A percentile compares a stretch with the other conserved stretches of the same genome.
Conservation (phyloP, 1,284 basidiomycete genomes). For the Papiliotrema fonsecae region DNA sequence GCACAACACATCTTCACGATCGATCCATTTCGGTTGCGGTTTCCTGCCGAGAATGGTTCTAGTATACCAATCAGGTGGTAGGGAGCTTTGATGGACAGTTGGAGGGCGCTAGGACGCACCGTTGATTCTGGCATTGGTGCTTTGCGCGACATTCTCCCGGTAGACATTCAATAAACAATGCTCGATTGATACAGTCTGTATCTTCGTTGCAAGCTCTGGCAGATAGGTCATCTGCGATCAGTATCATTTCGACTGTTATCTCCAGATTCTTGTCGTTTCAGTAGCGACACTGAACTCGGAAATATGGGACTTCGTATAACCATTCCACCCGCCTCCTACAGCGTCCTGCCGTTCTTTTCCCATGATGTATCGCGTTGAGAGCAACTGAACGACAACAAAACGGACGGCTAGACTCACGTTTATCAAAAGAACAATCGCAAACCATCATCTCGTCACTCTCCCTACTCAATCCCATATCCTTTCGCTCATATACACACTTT, state of each 20-base stretch:
- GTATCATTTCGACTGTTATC: background rate
- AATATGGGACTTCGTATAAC: too few species aligned
- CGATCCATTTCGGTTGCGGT: too few species aligned
- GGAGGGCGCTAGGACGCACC: slow-evolving; percentile 62
- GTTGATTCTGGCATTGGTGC: slow-evolving; percentile 81
- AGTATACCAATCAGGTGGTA: too few species aligned
- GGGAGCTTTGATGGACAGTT: too few species aligned
- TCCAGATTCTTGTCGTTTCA: too few species aligned
- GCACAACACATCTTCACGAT: background rate
- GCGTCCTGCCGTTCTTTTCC: too few species aligned
- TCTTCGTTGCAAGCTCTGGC: slow-evolving; percentile 75
- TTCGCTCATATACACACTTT: slow-evolving; percentile 82
- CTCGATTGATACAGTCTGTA: slow-evolving; percentile 93
- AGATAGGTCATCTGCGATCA: slow-evolving; percentile 51
- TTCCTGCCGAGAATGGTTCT: too few species aligned
- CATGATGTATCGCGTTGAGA: too few species aligned
- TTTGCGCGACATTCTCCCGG: slow-evolving; percentile 81
- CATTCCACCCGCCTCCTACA: too few species aligned
- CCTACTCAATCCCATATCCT: slow-evolving; percentile 76
- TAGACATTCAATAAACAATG: slow-evolving; percentile 95
- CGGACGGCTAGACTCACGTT: slow-evolving; percentile 58
- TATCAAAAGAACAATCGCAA: slow-evolving; percentile 81
- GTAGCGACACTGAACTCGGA: too few species aligned
- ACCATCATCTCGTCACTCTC: slow-evolving; percentile 88
- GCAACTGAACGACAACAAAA: background rate